Evolutionary conservation across 257 asterid species (phyloP).

Genomic region (Sherardia arvensis): DNA sequence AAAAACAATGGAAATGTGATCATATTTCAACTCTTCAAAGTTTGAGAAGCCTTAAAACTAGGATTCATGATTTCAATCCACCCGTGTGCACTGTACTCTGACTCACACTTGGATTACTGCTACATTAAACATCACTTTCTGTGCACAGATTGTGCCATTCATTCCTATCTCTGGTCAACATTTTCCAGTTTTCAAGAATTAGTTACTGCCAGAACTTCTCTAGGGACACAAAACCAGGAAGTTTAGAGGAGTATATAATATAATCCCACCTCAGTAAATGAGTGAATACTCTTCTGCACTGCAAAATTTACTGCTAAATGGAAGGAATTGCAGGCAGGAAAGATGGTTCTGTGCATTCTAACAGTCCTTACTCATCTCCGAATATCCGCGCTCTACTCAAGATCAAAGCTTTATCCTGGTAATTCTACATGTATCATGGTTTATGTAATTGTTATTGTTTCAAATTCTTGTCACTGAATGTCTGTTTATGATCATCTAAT

Average conservation of each 20-base stretch:
- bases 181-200: constrained; percentile 22
- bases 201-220: constrained; percentile 7
- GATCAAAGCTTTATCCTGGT: constrained; percentile 73
- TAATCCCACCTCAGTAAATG: constrained; percentile 7
- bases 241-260: background rate
- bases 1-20: constrained; percentile 5
- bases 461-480: constrained; percentile 1
- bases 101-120: constrained; percentile 15
- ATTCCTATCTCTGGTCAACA: constrained; percentile 11
- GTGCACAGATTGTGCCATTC: background rate
- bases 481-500: background rate
- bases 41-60: constrained; percentile 34
- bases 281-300: background rate
- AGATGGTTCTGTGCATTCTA: constrained; percentile 22
- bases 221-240: constrained; percentile 21
- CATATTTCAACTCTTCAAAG: constrained; percentile 21
- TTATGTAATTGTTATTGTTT: background rate
- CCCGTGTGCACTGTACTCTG: constrained; percentile 36
- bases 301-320: background rate
- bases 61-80: constrained; percentile 28
- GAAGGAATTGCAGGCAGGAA: constrained; percentile 13
- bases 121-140: background rate
- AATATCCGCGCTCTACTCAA: constrained; percentile 54
- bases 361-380: constrained; percentile 50
- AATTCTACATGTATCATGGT: background rate